Evolutionary conservation across 1,284 basidiomycete species (phyloP), one percentile per base, ranked within the genome.

Genomic region (Lentinus polychrous): DNA sequence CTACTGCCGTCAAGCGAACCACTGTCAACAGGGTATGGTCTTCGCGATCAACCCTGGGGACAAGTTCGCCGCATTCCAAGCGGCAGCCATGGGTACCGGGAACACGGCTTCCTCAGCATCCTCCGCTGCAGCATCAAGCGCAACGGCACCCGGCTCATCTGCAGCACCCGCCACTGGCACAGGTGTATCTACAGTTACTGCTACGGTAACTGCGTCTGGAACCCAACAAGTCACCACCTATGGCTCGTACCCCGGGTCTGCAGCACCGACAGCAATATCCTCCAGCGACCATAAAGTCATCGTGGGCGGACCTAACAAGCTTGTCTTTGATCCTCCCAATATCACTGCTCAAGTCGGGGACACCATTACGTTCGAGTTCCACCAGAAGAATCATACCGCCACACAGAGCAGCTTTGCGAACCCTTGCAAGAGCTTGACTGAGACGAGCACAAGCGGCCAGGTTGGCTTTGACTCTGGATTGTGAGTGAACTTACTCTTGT

Each of bases 381-480:
- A 59, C 47, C 57, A 61, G 49, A 68, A 68, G 57, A 72, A 72
- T 58, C 72, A 75, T 59, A 74, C 71, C 3, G 75, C 69, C 32
- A 83, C 81, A 8, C 74, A 76, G 55, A 81, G 78, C 52, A 73
- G 71, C 42, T 85, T 85, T 62, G 66, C 66, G 34, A 58, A 66
- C 17, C 82, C 82, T 5, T 83, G 82, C 64, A 61, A 63, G 23
- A 61, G 68, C n/a, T 63, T 80, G 34, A 62, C 68, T 2, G 60
- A 69, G 39, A 74, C 73, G 33, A 74, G 74, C 50, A 71, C 72
- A 4, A 72, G 65, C 47, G 74, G 75, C 11, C 67, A 74, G 51
- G 55, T 68, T 48, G 80, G 79, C 2, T 83, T 83, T 51, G 75
- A 83, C 61, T 82, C 81, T 41, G 78, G 77, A 53, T 81, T 78